phyloP scores from a whole-genome alignment of 2,329 filamentous ascomycete genomes.

The Fusarium tuaranense region DNA sequence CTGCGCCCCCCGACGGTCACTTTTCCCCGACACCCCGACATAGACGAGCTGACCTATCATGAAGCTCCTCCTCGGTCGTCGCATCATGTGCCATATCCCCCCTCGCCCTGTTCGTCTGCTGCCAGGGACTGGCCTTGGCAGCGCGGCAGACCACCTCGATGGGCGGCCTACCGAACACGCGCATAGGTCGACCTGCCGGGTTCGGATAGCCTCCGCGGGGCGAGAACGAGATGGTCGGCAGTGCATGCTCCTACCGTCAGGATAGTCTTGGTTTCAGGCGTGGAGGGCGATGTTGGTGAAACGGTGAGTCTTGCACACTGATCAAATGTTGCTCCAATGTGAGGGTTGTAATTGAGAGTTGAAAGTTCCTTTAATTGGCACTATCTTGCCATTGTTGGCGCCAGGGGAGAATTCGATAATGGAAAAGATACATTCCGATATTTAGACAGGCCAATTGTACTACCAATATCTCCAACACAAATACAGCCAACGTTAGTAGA shows the following conservation, averaged over 20 bases:
- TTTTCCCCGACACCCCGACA: not conserved
- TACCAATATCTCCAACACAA: not conserved
- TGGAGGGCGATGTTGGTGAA: conserved; percentile 4
- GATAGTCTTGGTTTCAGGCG: conserved; percentile 10
- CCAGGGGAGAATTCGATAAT: not conserved
- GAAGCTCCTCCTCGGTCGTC: not conserved
- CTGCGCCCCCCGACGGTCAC: not conserved
- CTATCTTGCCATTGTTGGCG: not conserved
- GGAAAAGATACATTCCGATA: not conserved
- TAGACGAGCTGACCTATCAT: conserved; percentile 1
- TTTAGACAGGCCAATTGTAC: not conserved
- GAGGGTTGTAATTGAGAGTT: not conserved
- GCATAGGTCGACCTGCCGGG: conserved; percentile 12
- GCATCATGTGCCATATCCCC: conserved; percentile 1
- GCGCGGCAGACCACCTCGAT: not conserved
- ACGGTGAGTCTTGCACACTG: not conserved
- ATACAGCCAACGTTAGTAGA: not conserved
- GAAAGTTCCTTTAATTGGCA: not conserved
- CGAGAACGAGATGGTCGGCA: conserved; percentile 7
- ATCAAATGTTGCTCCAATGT: not conserved
- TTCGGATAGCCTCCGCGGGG: not conserved
- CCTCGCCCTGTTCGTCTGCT: not conserved
- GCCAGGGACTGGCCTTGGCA: not conserved
- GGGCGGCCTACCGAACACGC: not conserved
- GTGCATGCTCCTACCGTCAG: not conserved